Percentiles rank a stretch among this genome's conserved stretches.
Evolutionary conservation across 2,329 filamentous ascomycete species (phyloP).

Genomic region (Sphaerulina musiva): DNA sequence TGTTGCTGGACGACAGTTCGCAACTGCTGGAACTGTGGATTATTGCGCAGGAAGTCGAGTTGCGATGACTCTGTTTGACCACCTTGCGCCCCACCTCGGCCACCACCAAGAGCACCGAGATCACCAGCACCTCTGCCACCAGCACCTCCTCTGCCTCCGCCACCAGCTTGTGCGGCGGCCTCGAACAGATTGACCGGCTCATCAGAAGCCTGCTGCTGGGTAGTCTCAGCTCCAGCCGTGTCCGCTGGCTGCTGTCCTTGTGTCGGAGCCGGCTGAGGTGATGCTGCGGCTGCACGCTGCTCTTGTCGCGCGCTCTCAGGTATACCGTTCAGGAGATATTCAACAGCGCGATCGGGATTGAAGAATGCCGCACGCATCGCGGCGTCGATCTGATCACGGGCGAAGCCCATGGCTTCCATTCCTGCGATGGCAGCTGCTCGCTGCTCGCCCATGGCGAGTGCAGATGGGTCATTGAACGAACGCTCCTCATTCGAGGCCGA

Average conservation of each 20-base stretch:
- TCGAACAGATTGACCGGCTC: slow-evolving; percentile 85
- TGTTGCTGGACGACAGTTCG: slow-evolving; percentile 96
- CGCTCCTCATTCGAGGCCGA: slow-evolving; percentile 35
- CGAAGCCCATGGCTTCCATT: slow-evolving; percentile 98
- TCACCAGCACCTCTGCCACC: slow-evolving; percentile 37
- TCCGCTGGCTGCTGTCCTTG: slow-evolving; percentile 36
- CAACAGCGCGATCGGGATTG: slow-evolving; percentile 94
- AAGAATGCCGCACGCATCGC: slow-evolving; percentile 95
- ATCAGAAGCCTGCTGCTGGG: slow-evolving; percentile 62
- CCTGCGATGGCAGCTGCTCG: slow-evolving; percentile 75
- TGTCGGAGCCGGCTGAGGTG: slow-evolving; percentile 25
- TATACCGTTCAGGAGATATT: slow-evolving; percentile 90
- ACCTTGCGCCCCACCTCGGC: slow-evolving; percentile 33
- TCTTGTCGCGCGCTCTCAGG: slow-evolving; percentile 75
- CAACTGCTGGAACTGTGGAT: slow-evolving; percentile 95
- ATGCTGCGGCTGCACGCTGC: slow-evolving; percentile 48
- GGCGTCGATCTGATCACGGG: slow-evolving; percentile 76
- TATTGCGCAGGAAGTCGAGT: slow-evolving; percentile 88
- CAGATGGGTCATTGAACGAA: slow-evolving; percentile 64
- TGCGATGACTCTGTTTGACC: slow-evolving; percentile 54
- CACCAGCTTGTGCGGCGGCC: slow-evolving; percentile 45
- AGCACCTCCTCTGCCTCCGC: slow-evolving; percentile 39
- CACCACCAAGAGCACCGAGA: slow-evolving; percentile 36
- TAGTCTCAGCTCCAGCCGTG: slow-evolving; percentile 56
- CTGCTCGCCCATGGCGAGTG: slow-evolving; percentile 79